A percentile compares a stretch with the other conserved stretches of the same genome.
phyloP scores from a whole-genome alignment of 257 asterid genomes.

The Petrea volubilis region DNA sequence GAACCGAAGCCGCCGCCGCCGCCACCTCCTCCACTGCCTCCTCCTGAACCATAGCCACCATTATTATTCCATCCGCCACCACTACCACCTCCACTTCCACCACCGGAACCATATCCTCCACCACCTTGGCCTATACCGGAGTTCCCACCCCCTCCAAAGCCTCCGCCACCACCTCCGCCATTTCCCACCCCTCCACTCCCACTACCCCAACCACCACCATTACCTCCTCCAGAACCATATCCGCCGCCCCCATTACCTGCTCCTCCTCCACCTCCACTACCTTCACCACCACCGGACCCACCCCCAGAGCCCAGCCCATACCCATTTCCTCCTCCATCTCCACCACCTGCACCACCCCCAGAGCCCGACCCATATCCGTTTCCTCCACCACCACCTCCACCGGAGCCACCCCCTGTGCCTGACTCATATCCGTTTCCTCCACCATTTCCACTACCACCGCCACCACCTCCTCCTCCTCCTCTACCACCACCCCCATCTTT shows the following conservation, averaged over 20 bases:
- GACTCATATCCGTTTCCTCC: slow-evolving; percentile 21
- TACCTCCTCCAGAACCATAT: slow-evolving; percentile 22
- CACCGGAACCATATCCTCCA: slow-evolving; percentile 15
- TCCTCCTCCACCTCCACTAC: not conserved
- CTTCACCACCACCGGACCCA: slow-evolving; percentile 2
- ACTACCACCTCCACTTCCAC: slow-evolving; percentile 28
- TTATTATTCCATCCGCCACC: slow-evolving; percentile 31
- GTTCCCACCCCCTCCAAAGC: slow-evolving; percentile 8
- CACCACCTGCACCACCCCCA: slow-evolving; percentile 24
- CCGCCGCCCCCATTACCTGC: slow-evolving; percentile 24
- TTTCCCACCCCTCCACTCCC: slow-evolving; percentile 19
- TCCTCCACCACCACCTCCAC: not conserved
- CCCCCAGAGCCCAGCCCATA: slow-evolving; percentile 13
- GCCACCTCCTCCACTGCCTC: not conserved
- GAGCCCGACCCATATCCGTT: too few species aligned
- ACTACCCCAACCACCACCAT: slow-evolving; percentile 33
- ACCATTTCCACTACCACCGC: slow-evolving; percentile 13
- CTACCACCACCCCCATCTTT: slow-evolving; percentile 1
- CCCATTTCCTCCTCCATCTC: slow-evolving; percentile 18
- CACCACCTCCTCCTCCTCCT: slow-evolving; percentile 27
- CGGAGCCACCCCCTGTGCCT: slow-evolving; percentile 4
- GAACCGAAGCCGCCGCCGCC: not conserved
- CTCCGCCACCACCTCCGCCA: slow-evolving; percentile 9
- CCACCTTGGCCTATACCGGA: slow-evolving; percentile 17
- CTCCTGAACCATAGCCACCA: slow-evolving; percentile 13